These are phyloP conservation scores for Cryptococcus neoformans DNA, from an alignment of 1,284 basidiomycete species.

Conservation along the genomic window DNA sequence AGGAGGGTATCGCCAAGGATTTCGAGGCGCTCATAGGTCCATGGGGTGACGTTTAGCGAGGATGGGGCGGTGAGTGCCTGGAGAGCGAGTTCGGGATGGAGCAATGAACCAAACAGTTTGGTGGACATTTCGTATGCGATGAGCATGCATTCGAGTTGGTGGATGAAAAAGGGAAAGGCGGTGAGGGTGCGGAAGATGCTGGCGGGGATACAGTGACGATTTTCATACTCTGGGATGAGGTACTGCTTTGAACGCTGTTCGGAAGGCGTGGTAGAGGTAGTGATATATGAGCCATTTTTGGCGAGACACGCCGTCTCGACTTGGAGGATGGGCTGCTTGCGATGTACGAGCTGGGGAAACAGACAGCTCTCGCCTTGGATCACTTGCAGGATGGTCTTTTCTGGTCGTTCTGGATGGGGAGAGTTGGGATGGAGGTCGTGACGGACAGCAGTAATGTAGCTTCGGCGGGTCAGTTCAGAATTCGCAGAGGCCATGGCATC, in stretches of 20 bases:
- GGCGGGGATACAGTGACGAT: slow-evolving; percentile 24
- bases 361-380: not conserved
- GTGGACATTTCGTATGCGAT: slow-evolving; percentile 25
- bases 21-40: slow-evolving; percentile 39
- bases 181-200: slow-evolving; percentile 23
- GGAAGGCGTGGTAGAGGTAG: not conserved
- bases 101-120: slow-evolving; percentile 7
- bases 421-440: slow-evolving; percentile 28
- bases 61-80: slow-evolving; percentile 26
- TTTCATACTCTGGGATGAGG: slow-evolving; percentile 22
- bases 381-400: slow-evolving; percentile 9
- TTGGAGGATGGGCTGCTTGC: slow-evolving; percentile 24
- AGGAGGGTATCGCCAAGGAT: slow-evolving; percentile 41
- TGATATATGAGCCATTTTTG: slow-evolving; percentile 23
- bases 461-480: slow-evolving; percentile 23
- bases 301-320: slow-evolving; percentile 9
- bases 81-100: slow-evolving; percentile 17
- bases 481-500: slow-evolving; percentile 22
- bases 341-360: not conserved
- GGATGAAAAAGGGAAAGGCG: slow-evolving; percentile 20
- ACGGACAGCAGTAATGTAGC: slow-evolving; percentile 17
- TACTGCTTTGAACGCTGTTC: not conserved
- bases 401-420: slow-evolving; percentile 11
- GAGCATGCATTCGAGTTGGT: slow-evolving; percentile 25
- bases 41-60: not conserved